Evolutionary conservation across 768 basidiomycete species (phyloP), one percentile per base, ranked within the genome.

Genomic region (Tricholoma bakamatsutake): DNA sequence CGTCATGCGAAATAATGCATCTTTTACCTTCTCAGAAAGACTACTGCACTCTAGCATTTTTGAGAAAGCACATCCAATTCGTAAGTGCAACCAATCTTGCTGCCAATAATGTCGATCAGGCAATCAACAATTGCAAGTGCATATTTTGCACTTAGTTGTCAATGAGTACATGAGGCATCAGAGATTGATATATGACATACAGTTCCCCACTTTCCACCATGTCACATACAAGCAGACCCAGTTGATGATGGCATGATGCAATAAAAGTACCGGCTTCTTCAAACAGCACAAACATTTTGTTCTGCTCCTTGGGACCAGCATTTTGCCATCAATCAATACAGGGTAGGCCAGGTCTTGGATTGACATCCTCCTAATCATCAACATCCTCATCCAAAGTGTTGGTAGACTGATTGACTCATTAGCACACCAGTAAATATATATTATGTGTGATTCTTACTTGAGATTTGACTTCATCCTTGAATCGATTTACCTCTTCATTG

Each of bases 41-140:
- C 55, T 43, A 37, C 62, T 68, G 5, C 53, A 54, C 6, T 28
- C 43, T 8, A 71, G 17, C 4, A 67, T 71, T n/a, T 31, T 64
- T 3, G 28, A n/a, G 50, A 69, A 68, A 5, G 53, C 28, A 50
- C 69, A 69, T 2, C 67, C 63, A 33, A 70, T 68, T 67, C 63
- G 11, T 42, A 42, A 37, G 37, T 11, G 5, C 37, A 37, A n/a
- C 37, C 37, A 37, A 37, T n/a, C 37, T 12, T 12, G 37, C 15
- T 37, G 37, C 37, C 37, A n/a, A 59, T 33, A 15, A 58, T 30
- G 5, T 51, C 51, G n/a, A 63, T 45, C 9, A 62, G 40, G 28
- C 40, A 21, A 21, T 56, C 30, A 24, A 24, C 21, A 9, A 59
- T 53, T n/a, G 61, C 62, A 10, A 63, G 37, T 15, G 37, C 37